These are phyloP conservation scores for Xerophyta viscosa DNA, from an alignment of 106 monocot genomes.

Conservation along the genomic window DNA sequence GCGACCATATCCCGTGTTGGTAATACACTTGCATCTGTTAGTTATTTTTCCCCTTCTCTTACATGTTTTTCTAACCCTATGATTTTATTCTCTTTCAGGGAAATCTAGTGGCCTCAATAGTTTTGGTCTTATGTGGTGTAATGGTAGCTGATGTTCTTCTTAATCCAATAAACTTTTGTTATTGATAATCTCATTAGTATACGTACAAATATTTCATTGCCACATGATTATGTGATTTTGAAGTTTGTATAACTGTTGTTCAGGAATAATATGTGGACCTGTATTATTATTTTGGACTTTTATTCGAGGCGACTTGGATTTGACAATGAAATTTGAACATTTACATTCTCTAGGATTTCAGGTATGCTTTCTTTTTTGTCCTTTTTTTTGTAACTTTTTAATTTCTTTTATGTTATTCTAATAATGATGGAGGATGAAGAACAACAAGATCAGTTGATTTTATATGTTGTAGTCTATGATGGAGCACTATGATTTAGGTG, in stretches of 20 bases:
- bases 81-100: constrained; percentile 31
- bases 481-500: too few species aligned
- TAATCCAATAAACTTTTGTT: background rate
- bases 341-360: constrained; percentile 72
- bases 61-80: constrained; percentile 4
- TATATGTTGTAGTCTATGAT: too few species aligned
- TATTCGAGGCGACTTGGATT: constrained; percentile 63
- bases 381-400: background rate
- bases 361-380: constrained; percentile 18
- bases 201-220: background rate
- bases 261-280: constrained; percentile 90
- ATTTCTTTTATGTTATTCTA: background rate
- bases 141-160: constrained; percentile 40
- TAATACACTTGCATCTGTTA: constrained; percentile 23
- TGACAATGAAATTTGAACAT: constrained; percentile 62
- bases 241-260: constrained; percentile 1
- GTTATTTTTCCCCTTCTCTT: background rate
- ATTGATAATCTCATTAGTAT: background rate
- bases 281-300: constrained; percentile 77
- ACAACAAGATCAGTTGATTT: too few species aligned
- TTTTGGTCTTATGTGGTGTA: constrained; percentile 99
- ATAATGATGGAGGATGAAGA: too few species aligned
- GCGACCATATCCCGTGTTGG: constrained; percentile 93
- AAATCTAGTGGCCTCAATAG: constrained; percentile 96
- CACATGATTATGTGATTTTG: background rate